A percentile compares a stretch with the other conserved stretches of the same genome.
These are phyloP conservation scores for Gleditsia sinensis DNA, from an alignment of 306 rosid species.

Conservation along the genomic window DNA sequence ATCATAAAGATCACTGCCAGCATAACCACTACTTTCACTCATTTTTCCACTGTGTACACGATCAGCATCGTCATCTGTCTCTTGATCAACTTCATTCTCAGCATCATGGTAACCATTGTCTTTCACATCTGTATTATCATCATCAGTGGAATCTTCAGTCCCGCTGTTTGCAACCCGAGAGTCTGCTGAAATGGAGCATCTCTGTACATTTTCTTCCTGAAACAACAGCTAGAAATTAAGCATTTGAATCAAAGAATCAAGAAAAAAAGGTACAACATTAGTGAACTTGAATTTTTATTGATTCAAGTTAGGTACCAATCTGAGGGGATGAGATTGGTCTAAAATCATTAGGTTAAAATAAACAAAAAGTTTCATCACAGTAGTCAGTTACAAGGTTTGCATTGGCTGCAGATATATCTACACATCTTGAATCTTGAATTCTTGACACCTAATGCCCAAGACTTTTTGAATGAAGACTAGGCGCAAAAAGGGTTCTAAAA, in stretches of 20 bases:
- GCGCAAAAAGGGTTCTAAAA: background rate
- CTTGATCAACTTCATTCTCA: conserved; percentile 91
- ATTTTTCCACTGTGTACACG: conserved; percentile 90
- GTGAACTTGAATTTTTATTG: background rate
- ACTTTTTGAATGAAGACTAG: background rate
- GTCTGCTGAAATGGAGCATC: conserved; percentile 97
- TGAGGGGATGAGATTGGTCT: background rate
- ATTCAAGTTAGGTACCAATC: background rate
- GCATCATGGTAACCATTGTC: conserved; percentile 94
- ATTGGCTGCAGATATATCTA: background rate
- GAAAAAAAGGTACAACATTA: background rate
- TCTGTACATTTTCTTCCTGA: conserved; percentile 91
- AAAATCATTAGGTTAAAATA: background rate
- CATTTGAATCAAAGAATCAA: background rate
- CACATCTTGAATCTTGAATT: background rate
- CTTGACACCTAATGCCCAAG: background rate
- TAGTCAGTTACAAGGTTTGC: background rate
- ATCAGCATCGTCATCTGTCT: conserved; percentile 88
- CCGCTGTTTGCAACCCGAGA: conserved; percentile 90
- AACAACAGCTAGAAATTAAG: conserved; percentile 32
- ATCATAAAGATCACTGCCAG: conserved; percentile 96
- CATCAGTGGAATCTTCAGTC: conserved; percentile 88
- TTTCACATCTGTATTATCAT: conserved; percentile 75
- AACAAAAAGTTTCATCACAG: background rate
- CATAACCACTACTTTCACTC: conserved; percentile 98